Base-by-base conservation (phyloP, 108 stramenopile species). In the Pseudonitzschia delicatissima region DNA sequence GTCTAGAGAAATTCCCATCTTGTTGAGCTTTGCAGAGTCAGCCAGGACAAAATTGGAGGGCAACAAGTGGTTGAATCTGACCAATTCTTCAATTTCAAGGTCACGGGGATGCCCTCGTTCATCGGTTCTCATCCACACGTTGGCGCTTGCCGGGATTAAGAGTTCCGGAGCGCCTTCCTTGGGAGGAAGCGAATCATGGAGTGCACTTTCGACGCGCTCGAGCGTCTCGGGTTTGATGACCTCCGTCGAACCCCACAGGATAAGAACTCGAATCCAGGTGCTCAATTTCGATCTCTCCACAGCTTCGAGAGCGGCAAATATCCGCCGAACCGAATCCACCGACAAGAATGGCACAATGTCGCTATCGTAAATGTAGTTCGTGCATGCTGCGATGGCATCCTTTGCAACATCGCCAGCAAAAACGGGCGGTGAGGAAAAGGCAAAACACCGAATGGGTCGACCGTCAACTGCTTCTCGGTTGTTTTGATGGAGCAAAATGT, bases 351-450 rank as follows among this genome's bases (percentile, higher is more conserved):
- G 71, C 5, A 68, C 71, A 17, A 64, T 28, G 42, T 77, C 77
- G 0, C 45, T 25, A 1, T 68, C 64, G 36, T 72, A 71, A 13
- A 77, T 50, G 44, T 57, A 67, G 32, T 68, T 62, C 25, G 67
- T 72, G 37, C 49, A 67, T 36, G 32, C 15, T 1, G 34, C 8
- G 12, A 13, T 32, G 27, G 57, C 60, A 13, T 68, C 35, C 18
- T 66, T 51, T 15, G 57, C 12, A 2, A 49, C 4, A 5, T 66
- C 57, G 18, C 49, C 66, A 0, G 60, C 44, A 45, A 62, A 71
- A 0, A 71, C 75, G 37, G 75, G 75, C 5, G 75, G 75, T 51
- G 49, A 39, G 5, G 69, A 69, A 59, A 50, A 76, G 58, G 70
- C 69, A 61, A 58, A 76, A 26, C 75, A 76, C 1, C 58, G 61